Evolutionary conservation across 208 protist species (phyloP).

Genomic region (Endotrypanum monterogeii): DNA sequence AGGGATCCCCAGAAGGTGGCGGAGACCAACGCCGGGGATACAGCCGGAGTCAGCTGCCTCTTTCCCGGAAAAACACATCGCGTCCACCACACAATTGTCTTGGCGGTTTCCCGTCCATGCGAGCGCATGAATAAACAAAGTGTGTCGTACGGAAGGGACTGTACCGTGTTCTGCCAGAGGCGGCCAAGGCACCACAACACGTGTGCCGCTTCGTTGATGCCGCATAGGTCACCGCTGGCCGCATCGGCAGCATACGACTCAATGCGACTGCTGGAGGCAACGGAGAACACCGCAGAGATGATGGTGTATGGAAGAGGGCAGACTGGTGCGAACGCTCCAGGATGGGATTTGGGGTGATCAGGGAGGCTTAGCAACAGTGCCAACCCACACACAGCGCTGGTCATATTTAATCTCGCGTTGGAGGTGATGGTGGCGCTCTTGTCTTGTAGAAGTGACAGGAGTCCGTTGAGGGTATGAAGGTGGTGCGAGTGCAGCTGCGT

Average conservation of each 20-base stretch:
- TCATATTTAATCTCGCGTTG: slow-evolving; percentile 28
- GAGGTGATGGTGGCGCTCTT: slow-evolving; percentile 7
- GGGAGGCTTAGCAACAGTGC: slow-evolving; percentile 15
- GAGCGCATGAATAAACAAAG: slow-evolving; percentile 8
- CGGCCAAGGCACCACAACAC: slow-evolving; percentile 30
- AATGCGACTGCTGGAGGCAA: slow-evolving; percentile 15
- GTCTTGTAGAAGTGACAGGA: slow-evolving; percentile 18
- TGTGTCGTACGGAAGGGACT: slow-evolving; percentile 5
- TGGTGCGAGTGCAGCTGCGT: background rate
- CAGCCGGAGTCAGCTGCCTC: background rate
- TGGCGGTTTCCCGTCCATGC: slow-evolving; percentile 20
- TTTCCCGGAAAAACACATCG: slow-evolving; percentile 8
- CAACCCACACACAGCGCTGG: slow-evolving; percentile 18
- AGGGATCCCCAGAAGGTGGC: slow-evolving; percentile 14
- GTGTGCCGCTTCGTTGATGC: slow-evolving; percentile 17
- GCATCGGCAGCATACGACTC: slow-evolving; percentile 18
- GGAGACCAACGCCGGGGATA: background rate
- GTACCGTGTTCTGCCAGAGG: slow-evolving; percentile 16
- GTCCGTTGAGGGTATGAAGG: slow-evolving; percentile 5
- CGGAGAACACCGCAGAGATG: slow-evolving; percentile 4
- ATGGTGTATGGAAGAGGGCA: background rate
- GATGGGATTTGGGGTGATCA: background rate
- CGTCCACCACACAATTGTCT: slow-evolving; percentile 19
- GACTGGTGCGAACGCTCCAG: background rate
- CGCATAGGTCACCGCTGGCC: slow-evolving; percentile 7